Conservation (phyloP, 352 stramenopile genomes). For the Peronosclerospora sorghi region DNA sequence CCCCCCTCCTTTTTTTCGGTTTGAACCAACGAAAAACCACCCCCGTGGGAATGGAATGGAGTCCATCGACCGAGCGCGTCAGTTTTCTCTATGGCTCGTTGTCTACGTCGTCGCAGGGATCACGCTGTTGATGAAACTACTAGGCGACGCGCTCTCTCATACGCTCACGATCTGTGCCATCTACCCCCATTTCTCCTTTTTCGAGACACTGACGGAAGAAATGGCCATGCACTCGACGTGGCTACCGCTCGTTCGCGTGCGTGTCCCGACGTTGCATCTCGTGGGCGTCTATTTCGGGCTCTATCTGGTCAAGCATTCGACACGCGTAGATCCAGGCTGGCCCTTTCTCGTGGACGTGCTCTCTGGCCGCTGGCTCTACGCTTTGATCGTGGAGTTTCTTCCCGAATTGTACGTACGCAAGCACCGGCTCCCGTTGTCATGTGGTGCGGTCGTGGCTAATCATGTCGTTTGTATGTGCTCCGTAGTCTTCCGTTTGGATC, state of each 20-base stretch:
- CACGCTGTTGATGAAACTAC: slow-evolving; percentile 30
- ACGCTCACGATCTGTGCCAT: slow-evolving; percentile 36
- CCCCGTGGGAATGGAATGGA: too few species aligned
- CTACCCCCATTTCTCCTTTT: slow-evolving; percentile 56
- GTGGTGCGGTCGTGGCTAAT: not conserved
- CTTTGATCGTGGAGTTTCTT: slow-evolving; percentile 37
- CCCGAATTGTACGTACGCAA: slow-evolving; percentile 46
- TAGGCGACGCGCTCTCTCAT: slow-evolving; percentile 36
- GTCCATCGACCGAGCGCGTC: too few species aligned
- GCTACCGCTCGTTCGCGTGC: slow-evolving; percentile 30
- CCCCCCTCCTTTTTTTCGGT: too few species aligned
- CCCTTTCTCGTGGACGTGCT: slow-evolving; percentile 34
- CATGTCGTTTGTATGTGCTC: not conserved
- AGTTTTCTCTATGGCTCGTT: slow-evolving; percentile 19
- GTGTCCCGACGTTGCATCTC: slow-evolving; percentile 36
- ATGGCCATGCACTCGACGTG: slow-evolving; percentile 41
- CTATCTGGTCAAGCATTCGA: slow-evolving; percentile 24
- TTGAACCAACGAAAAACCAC: too few species aligned
- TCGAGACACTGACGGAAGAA: slow-evolving; percentile 46
- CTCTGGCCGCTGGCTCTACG: slow-evolving; percentile 46
- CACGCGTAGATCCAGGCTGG: slow-evolving; percentile 35
- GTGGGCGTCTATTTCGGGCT: slow-evolving; percentile 18
- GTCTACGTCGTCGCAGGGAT: slow-evolving; percentile 33
- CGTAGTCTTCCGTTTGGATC: slow-evolving; percentile 43
- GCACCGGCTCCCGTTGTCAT: not conserved